Percentiles rank a stretch among this genome's conserved stretches.
These are phyloP conservation scores for Barnettozyma pratensis DNA, from an alignment of 805 yeast species.

Conservation along the genomic window DNA sequence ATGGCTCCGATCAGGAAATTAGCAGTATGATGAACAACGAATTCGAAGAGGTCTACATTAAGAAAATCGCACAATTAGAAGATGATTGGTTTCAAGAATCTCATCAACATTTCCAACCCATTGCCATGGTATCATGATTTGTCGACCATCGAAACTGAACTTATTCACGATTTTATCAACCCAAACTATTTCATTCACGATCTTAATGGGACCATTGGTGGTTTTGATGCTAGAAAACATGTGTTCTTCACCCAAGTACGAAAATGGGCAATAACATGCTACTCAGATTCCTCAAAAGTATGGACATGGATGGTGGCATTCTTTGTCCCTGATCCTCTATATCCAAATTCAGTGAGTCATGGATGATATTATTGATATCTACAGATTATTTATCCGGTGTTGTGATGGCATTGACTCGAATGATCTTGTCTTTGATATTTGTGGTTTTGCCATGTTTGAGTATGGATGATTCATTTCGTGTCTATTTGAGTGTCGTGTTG, in stretches of 20 bases:
- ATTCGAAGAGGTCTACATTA: neutral
- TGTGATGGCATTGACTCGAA: constrained; percentile 20
- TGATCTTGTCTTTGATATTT: constrained; percentile 6
- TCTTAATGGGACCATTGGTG: constrained; percentile 17
- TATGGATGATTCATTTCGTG: constrained; percentile 3
- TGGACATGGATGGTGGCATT: constrained; percentile 13
- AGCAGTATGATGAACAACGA: neutral
- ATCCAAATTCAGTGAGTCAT: constrained; percentile 4
- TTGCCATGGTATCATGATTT: constrained; percentile 11
- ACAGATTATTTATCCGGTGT: constrained; percentile 20
- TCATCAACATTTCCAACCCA: neutral
- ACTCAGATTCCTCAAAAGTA: too few relatives aligned
- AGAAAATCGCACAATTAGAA: constrained; percentile 3
- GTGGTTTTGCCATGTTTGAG: constrained; percentile 1
- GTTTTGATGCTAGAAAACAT: constrained; percentile 16
- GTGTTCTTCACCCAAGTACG: neutral
- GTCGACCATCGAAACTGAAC: constrained; percentile 13
- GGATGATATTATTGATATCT: constrained; percentile 11
- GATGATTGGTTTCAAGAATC: constrained; percentile 10
- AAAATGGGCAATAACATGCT: neutral
- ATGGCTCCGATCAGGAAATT: too few relatives aligned
- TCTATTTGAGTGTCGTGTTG: constrained; percentile 13
- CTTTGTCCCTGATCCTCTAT: too few relatives aligned
- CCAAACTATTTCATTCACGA: constrained; percentile 14
- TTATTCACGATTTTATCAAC: constrained; percentile 10